These are phyloP conservation scores for Halophytophthora batemanensis DNA, from an alignment of 352 stramenopile species.

Conservation along the genomic window DNA sequence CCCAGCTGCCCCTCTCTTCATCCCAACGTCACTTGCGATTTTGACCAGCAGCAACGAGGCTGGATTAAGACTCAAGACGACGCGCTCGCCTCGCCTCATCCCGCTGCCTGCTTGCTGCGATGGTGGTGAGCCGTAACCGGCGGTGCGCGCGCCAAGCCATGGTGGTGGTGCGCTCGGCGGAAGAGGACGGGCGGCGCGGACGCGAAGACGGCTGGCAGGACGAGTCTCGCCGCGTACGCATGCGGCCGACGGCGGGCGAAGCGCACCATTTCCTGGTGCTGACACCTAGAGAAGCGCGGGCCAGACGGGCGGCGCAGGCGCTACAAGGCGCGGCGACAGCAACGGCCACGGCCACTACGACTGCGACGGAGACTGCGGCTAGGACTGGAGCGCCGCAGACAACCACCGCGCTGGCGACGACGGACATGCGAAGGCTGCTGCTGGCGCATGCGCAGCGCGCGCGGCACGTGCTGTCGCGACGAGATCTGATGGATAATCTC, in stretches of 20 bases:
- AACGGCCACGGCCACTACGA: no score
- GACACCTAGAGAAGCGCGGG: slow-evolving; percentile 18
- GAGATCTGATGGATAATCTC: slow-evolving; percentile 16
- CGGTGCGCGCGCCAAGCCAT: slow-evolving; percentile 13
- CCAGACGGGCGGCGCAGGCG: no score
- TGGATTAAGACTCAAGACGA: no score
- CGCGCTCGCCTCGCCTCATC: no score
- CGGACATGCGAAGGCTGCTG: slow-evolving; percentile 13
- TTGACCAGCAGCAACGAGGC: no score
- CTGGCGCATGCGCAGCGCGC: slow-evolving; percentile 21
- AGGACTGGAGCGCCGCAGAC: no score
- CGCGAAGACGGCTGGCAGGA: slow-evolving; percentile 1
- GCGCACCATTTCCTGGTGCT: slow-evolving; percentile 15
- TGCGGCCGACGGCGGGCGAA: slow-evolving; percentile 12
- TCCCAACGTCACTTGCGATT: no score
- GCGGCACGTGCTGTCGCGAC: slow-evolving; percentile 21
- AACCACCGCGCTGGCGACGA: no score
- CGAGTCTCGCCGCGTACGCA: slow-evolving; percentile 14
- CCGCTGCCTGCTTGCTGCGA: no score
- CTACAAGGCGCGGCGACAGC: no score
- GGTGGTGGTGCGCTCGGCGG: slow-evolving; percentile 18
- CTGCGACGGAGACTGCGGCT: not conserved
- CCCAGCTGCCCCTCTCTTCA: no score
- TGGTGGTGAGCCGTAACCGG: slow-evolving; percentile 6
- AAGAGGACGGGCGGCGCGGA: no score